phyloP scores from a whole-genome alignment of 108 stramenopile genomes.

The Nitzschia inconspicua region DNA sequence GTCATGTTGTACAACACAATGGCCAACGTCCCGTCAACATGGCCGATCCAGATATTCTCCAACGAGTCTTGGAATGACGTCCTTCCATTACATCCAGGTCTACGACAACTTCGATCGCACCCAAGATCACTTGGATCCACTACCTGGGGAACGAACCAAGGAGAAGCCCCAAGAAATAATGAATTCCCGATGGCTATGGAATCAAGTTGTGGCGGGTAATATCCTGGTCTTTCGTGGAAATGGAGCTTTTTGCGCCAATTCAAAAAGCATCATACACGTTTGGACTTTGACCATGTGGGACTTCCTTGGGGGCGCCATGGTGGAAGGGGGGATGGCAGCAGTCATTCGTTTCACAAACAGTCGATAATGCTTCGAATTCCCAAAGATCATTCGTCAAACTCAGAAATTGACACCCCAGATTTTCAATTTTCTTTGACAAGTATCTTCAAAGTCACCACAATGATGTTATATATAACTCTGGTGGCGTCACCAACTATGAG shows the following conservation, averaged over 20 bases:
- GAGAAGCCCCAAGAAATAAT: conserved; percentile 41
- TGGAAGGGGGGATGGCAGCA: conserved; percentile 44
- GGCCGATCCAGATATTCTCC: conserved; percentile 48
- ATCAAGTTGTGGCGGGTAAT: conserved; percentile 35
- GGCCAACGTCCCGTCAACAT: conserved; percentile 30
- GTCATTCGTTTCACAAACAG: conserved; percentile 40
- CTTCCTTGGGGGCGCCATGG: conserved; percentile 22
- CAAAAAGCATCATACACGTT: not conserved
- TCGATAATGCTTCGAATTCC: conserved; percentile 37
- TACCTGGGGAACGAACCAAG: conserved; percentile 26
- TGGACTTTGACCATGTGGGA: conserved; percentile 33
- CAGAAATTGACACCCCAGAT: conserved; percentile 15
- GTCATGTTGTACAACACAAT: conserved; percentile 47
- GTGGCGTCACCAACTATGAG: conserved; percentile 29
- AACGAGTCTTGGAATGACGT: conserved; percentile 40
- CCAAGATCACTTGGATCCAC: conserved; percentile 37
- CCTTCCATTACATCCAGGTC: conserved; percentile 36
- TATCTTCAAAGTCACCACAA: conserved; percentile 21
- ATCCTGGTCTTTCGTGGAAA: conserved; percentile 50
- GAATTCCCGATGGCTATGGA: conserved; percentile 46
- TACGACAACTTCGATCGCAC: conserved; percentile 14
- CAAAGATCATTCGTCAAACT: conserved; percentile 12
- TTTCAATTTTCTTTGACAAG: conserved; percentile 26
- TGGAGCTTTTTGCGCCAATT: conserved; percentile 49
- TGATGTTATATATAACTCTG: conserved; percentile 30